Evolutionary conservation across 2,329 filamentous ascomycete genomes (phyloP), one percentile per base, ranked within the genome.

Genomic region (Clonostachys rhizophaga): DNA sequence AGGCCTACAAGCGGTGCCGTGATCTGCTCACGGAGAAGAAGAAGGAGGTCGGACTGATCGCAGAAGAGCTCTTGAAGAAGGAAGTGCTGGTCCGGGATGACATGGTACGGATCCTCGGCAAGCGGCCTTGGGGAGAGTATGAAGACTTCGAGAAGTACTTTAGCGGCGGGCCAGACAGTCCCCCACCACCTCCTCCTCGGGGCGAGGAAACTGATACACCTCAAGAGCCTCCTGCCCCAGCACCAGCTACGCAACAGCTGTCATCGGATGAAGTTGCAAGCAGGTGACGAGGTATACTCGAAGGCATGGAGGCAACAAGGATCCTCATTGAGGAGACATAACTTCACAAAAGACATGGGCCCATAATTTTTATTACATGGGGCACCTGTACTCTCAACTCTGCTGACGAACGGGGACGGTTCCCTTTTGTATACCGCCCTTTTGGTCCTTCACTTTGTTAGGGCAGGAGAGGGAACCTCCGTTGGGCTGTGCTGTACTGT

Each of bases 141-240:
- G 86, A 88, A 58, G 91, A 97, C 60, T 97, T 99, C 68, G 76
- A 86, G 59, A 96, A 96, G 75, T 99, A 95, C 74, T 99, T 99
- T 66, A 79, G 84, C 56, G 79, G 78, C 49, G 73, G 70, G 43
- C 75, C 78, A 57, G 59, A 79, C 51, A 53, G 76, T 59, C 79
- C 77, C 57, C 73, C 81, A 14, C 81, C 84, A 47, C 75, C 81
- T 34, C 79, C 79, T 37, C 74, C 45, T 34, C n/a, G 34, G 42
- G 76, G 50, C 73, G 61, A 65, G 39, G 70, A 68, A 55, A 69
- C 73, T 20, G 71, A 74, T 50, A 61, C 58, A 20, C 36, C 36
- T 30, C 24, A 30, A 9, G 64, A 65, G 13, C 59, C 64, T 6
- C 63, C 66, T 36, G 48, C 66, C 13, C 68, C 69, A 4, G 58